Evolutionary conservation across 768 basidiomycete species (phyloP), one percentile per base, ranked within the genome.

Genomic region (Serpula lacrymans): DNA sequence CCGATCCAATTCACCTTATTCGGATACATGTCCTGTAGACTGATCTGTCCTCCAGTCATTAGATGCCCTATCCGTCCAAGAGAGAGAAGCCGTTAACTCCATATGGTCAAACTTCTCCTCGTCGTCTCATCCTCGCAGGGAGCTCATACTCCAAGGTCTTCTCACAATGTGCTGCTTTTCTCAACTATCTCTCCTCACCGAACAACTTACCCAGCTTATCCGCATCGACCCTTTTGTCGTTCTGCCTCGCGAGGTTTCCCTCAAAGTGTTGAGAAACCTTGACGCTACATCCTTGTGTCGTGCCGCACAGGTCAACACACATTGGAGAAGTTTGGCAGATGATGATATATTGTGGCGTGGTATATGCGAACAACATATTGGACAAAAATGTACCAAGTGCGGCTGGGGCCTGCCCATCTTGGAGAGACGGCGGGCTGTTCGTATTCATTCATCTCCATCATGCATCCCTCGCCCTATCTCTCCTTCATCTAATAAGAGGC

Each of bases 81-180:
- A 98, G 48, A 78, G 95, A 30, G 80, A 90, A 58, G 80, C 84
- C 22, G 84, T 97, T 60, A 97, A 84, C 54, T 77, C 86, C 4
- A 80, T 98, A 52, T 99, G 96, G 96, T 88, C 93, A 49, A 91
- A 82, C 54, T 99, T 99, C 66, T 95, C 92, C 14, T 88, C 90
- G 1, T 95, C 95, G 2, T 83, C 92, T 0, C 92, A 97, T 54
- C 80, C 86, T 5, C 82, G 88, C 25, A 79, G 96, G 26, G 90
- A 88, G 40, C 81, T 98, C 59, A 97, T 98, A 58, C 84, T 99
- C 35, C 90, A 89, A 54, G 96, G 96, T 28, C 77, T 99, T 43
- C 81, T 99, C 51, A 97, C 96, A 12, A 98, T 99, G 92, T 98
- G 94, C 63, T 98, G 96, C 67, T 97, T 96, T 71, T 94, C 89